Percentiles rank a stretch among this genome's conserved stretches.
These are phyloP conservation scores for Erodium chrysanthum DNA, from an alignment of 441 rosid genomes.

Conservation along the genomic window DNA sequence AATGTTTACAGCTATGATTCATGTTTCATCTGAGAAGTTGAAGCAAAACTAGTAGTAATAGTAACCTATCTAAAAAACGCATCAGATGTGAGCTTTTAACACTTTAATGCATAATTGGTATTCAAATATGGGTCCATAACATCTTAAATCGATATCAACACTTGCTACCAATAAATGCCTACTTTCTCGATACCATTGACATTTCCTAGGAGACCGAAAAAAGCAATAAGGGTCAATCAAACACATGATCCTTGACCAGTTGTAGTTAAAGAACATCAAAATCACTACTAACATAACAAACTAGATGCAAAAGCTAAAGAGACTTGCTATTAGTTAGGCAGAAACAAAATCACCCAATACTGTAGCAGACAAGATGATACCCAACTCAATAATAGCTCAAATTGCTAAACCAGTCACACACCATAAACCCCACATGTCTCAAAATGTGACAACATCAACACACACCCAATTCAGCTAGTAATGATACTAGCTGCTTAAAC, in stretches of 20 bases:
- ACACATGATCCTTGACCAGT: not conserved
- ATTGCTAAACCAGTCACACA: not conserved
- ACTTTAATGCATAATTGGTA: not conserved
- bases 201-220: too few relatives aligned
- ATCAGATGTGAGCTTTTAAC: not conserved
- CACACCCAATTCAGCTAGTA: not conserved
- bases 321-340: too few relatives aligned
- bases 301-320: not conserved
- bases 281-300: not conserved
- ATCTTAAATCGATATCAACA: not conserved
- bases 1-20: too few relatives aligned
- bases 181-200: not conserved
- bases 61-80: not conserved
- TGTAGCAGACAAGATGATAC: not conserved
- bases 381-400: not conserved
- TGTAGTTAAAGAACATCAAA: not conserved
- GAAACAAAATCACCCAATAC: too few relatives aligned
- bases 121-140: not conserved
- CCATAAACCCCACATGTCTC: not conserved
- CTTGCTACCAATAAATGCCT: not conserved
- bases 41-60: not conserved
- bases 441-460: not conserved
- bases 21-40: not conserved
- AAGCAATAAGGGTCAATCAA: not conserved
- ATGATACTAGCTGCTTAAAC: too few relatives aligned